Percentiles rank a stretch among this genome's conserved stretches.
Conservation (phyloP, 257 asterid genomes). For the Nicotiana attenuata region DNA sequence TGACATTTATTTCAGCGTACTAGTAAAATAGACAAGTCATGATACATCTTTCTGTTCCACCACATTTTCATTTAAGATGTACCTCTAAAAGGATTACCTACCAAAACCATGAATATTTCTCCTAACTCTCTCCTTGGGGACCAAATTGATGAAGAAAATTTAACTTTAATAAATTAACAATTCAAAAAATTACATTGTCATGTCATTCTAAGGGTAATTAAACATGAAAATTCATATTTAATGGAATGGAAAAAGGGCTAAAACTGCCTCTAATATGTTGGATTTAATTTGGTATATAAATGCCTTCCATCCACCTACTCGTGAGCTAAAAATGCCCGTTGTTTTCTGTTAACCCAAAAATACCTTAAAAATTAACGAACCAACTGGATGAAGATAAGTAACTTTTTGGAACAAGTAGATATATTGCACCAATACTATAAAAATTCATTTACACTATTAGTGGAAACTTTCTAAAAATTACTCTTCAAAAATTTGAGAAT, state of each 20-base stretch:
- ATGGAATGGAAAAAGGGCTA: not conserved
- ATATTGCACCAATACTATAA: too few relatives aligned
- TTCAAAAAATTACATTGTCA: not conserved
- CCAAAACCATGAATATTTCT: not conserved
- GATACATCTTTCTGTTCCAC: slow-evolving; percentile 13
- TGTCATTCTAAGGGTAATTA: not conserved
- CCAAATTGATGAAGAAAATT: not conserved
- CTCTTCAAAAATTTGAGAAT: not conserved
- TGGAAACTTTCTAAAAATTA: not conserved
- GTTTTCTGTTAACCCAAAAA: too few relatives aligned
- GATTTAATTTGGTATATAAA: too few relatives aligned
- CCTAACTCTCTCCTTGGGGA: not conserved
- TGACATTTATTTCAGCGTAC: not conserved
- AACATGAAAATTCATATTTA: not conserved
- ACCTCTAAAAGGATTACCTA: not conserved
- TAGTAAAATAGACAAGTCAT: not conserved
- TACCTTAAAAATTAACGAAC: too few relatives aligned
- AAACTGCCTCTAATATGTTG: too few relatives aligned
- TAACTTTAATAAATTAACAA: not conserved
- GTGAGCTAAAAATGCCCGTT: too few relatives aligned
- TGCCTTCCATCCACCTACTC: too few relatives aligned
- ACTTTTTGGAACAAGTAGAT: too few relatives aligned
- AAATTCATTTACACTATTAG: too few relatives aligned
- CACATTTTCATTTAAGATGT: slow-evolving; percentile 10
- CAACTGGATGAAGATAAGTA: too few relatives aligned